Evolutionary conservation across 495 filamentous ascomycete species (phyloP).

Genomic region (Penicillium parvum): DNA sequence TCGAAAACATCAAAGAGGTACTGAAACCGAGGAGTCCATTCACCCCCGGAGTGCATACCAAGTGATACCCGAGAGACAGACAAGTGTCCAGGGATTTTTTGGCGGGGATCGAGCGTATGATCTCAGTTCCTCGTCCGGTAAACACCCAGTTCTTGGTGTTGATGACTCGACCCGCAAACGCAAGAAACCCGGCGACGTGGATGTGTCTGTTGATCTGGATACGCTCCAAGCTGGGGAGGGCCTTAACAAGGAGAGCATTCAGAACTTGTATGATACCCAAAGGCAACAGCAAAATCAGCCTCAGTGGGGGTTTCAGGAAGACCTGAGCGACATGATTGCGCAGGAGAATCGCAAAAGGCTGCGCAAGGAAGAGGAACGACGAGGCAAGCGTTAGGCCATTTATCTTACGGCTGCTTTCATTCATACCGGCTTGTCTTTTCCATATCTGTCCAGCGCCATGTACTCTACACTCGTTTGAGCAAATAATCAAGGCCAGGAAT

Average conservation of each 20-base stretch:
- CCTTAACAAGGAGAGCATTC: conserved; percentile 61
- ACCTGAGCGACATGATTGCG: conserved; percentile 95
- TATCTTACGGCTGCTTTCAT: neutral
- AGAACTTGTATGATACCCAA: conserved; percentile 72
- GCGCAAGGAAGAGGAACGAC: conserved; percentile 78
- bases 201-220: conserved; percentile 85
- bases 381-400: conserved; percentile 41
- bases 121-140: conserved; percentile 51
- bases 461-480: too few species aligned
- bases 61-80: conserved; percentile 82
- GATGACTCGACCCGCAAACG: conserved; percentile 79
- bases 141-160: conserved; percentile 69
- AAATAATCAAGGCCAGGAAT: too few species aligned
- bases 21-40: conserved; percentile 77
- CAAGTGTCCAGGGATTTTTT: conserved; percentile 86
- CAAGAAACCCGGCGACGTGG: conserved; percentile 93
- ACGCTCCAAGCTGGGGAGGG: conserved; percentile 65
- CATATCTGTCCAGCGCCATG: too few species aligned
- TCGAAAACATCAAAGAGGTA: conserved; percentile 80
- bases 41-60: conserved; percentile 77
- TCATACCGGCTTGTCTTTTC: neutral
- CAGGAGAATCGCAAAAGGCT: conserved; percentile 84
- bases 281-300: conserved; percentile 64
- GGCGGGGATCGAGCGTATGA: conserved; percentile 92
- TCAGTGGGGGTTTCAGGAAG: conserved; percentile 83